Evolutionary conservation across 495 filamentous ascomycete species (phyloP), one percentile per base, ranked within the genome.

Genomic region (Eremomyces bilateralis): DNA sequence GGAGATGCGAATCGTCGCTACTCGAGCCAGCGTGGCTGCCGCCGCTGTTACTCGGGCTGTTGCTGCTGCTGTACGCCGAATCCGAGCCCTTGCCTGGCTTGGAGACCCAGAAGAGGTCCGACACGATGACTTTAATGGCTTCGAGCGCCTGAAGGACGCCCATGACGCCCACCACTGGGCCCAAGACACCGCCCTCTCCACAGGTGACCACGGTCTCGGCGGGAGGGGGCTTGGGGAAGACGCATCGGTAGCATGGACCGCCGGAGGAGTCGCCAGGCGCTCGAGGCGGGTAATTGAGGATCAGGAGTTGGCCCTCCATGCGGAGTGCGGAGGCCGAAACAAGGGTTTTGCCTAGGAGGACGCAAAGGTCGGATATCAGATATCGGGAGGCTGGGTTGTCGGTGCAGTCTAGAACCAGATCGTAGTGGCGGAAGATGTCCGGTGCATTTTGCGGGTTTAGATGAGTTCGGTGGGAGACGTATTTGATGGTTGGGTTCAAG

Each of bases 81-180:
- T n/a, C n/a, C n/a, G n/a, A n/a, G n/a, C n/a, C n/a, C n/a, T n/a
- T n/a, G n/a, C n/a, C n/a, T n/a, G n/a, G n/a, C n/a, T n/a, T n/a
- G n/a, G n/a, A n/a, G n/a, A n/a, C n/a, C n/a, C n/a, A n/a, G n/a
- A n/a, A n/a, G n/a, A n/a, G n/a, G n/a, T n/a, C n/a, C n/a, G n/a
- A n/a, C n/a, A n/a, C n/a, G n/a, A n/a, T n/a, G n/a, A n/a, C n/a
- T 46, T 92, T 91, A 47, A 97, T 75, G 4, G 83, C 71, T 53
- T 94, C 82, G 21, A 84, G 58, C 0, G 88, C 88, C 55, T 93
- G 83, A 27, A 92, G 54, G 2, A 92, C 73, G 3, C 88, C 88
- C 84, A 97, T 93, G 6, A 76, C 67, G 1, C 88, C 88, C 0
- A 97, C 88, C 0, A 93, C 85, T 0, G 88, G 80, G 0, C 88